Base-by-base conservation (phyloP, 2,329 filamentous ascomycete genomes). In the Pseudofabraea citricarpa region DNA sequence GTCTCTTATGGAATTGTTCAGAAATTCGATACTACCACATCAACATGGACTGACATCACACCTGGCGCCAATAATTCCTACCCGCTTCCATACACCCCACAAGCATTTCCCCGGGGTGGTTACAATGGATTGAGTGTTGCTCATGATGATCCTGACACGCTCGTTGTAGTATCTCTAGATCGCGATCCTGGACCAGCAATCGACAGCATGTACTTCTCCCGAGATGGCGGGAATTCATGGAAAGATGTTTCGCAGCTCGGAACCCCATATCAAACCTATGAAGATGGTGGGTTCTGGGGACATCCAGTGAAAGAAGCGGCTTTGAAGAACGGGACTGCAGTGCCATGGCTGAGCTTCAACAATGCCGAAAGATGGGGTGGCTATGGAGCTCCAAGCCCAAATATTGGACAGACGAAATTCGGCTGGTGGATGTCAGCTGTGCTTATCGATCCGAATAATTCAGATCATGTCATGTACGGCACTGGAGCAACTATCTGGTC, bases 401-500 rank as follows among this genome's bases (percentile, higher is more conserved):
- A 44, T 32, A 33, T 44, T 26, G 48, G 45, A 23, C 15, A 40
- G 4, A 35, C 45, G 13, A 47, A 44, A 21, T 58, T 79, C 4
- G 76, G 76, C 2, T 79, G 76, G 75, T 79, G 79, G 76, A 75
- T 79, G 12, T 75, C 79, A 51, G 63, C 71, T 0, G 59, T 80
- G 5, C 73, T 73, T 16, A 79, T 80, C 37, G 65, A 80, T 51
- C 76, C 76, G 0, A 65, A 69, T 12, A 73, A 80, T 53, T 76
- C 73, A 44, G 65, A 79, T 52, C 75, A 78, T 56, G 79, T 74
- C 71, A 61, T 79, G 0, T 80, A 79, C 47, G 74, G 71, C 13
- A 80, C 76, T 0, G 76, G 76, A 1, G 56, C 70, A 18, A 75
- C 73, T 0, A 57, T 76, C 36, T 74, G 68, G 36, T 40, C 36